Evolutionary conservation across 805 yeast genomes (phyloP), one percentile per base, ranked within the genome.

Genomic region (Ogataea angusta): DNA sequence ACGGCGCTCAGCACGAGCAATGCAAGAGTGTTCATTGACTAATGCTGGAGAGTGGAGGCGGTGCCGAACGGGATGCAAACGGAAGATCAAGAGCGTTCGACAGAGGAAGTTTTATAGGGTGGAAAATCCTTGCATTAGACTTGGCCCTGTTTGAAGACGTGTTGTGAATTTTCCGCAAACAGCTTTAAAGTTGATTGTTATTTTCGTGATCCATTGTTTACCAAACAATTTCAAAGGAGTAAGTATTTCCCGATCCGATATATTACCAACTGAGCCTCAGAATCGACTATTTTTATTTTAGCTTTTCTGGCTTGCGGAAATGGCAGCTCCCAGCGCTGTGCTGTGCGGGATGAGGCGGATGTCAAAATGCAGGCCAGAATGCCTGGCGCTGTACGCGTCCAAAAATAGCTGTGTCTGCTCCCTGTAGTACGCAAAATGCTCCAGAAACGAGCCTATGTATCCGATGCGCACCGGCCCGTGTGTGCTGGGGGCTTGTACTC

Each of bases 371-470:
- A 33, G 33, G 3, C 28, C 18, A 2, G 26, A 22, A n/a, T 17
- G 15, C 41, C 21, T 7, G 16, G 15, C 25, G 33, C 16, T 17
- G 14, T 18, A 26, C 10, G 16, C 18, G 21, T 43, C 44, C 13
- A 58, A 30, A n/a, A 35, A 17, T 47, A 63, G 51, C 25, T 56
- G 52, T 17, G 64, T 63, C 48, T 62, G 47, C 36, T 41, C 42
- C 38, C 76, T 55, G 50, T 72, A 72, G 12, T 50, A 43, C 23
- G 54, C 43, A 48, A 75, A 76, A 47, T 71, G 62, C n/a, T 60
- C 56, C 39, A 78, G 56, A 32, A 77, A 71, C 1, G 78, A 70
- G 1, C 83, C 83, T 19, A 75, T 74, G 48, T 63, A 77, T 9
- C 75, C 72, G 15, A 77, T 67, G 5, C 55, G 56, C 21, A 72